Evolutionary conservation across 164 flowering plant species (phyloP).

Genomic region (Sextonia rubra): DNA sequence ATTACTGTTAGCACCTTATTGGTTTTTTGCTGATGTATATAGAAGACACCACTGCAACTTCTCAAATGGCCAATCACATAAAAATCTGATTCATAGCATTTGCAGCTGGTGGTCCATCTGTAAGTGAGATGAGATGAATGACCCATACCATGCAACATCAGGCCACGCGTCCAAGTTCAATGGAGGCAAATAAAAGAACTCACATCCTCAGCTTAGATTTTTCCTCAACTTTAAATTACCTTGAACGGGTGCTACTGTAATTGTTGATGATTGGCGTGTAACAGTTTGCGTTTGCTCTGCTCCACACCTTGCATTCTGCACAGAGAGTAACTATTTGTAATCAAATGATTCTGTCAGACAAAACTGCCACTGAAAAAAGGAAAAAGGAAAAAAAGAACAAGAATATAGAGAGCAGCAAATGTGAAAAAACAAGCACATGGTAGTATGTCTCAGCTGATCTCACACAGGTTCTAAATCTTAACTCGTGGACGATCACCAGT

Average conservation of each 20-base stretch:
- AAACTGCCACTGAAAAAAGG: background rate
- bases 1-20: too few relatives aligned
- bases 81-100: background rate
- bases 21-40: too few relatives aligned
- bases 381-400: background rate
- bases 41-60: too few relatives aligned
- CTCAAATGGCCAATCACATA: too few relatives aligned
- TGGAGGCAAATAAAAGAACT: background rate
- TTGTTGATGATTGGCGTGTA: conserved; percentile 66
- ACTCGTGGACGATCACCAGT: too few relatives aligned
- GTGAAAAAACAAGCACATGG: too few relatives aligned
- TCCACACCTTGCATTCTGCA: conserved; percentile 66
- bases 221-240: conserved; percentile 16
- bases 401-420: too few relatives aligned
- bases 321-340: background rate
- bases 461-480: too few relatives aligned
- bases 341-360: background rate
- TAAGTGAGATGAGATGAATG: background rate
- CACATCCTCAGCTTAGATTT: background rate
- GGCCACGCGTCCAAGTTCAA: background rate
- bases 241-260: conserved; percentile 62
- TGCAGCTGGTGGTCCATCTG: background rate
- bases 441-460: too few relatives aligned
- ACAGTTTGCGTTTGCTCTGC: conserved; percentile 85
- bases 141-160: background rate